Base-by-base conservation (phyloP, 345 rosid species). In the Gossypium longicalyx region DNA sequence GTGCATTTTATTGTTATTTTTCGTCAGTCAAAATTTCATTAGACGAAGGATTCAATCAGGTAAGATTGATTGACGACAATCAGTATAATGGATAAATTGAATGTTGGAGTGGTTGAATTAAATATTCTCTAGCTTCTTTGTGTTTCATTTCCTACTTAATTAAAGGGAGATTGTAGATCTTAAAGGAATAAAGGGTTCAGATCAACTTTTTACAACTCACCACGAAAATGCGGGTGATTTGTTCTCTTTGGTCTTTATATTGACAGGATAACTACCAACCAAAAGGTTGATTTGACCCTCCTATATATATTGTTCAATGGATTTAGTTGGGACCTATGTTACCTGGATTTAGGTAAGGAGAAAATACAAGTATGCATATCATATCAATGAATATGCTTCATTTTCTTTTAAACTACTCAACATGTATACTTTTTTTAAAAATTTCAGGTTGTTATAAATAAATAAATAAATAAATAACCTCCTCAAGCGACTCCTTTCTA, bases 211-310 rank as follows among this genome's bases (percentile, higher is more conserved):
- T 64, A 12, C 4, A 9, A 44, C 70, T 19, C 52, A 47, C 34
- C 53, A 45, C 4, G 34, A 12, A 67, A 67, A 67, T 11, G 71
- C n/a, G 29, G 53, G 70, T 20, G 71, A 47, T 67, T 67, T 67
- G 34, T 67, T 45, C 54, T 67, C 54, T 67, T 67, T 19, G 53
- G n/a, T 45, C 71, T 45, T 67, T 67, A 67, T 45, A 0, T 1
- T 67, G 54, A 67, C 71, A 67, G 71, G 54, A 44, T 47, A 67
- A 45, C 71, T 13, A 67, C 71, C 71, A 7, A 67, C 17, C 53
- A 44, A 67, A 67, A 45, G 25, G n/a, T 9, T 67, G 71, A 67
- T 22, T 67, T 45, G 68, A 63, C 68, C 23, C 22, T 17, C 1
- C 11, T 2, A 7, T 8, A 6, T 38, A 7, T 2, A 6, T 38